These are phyloP conservation scores for Ochetophila trinervis DNA, from an alignment of 306 rosid species.

Conservation along the genomic window DNA sequence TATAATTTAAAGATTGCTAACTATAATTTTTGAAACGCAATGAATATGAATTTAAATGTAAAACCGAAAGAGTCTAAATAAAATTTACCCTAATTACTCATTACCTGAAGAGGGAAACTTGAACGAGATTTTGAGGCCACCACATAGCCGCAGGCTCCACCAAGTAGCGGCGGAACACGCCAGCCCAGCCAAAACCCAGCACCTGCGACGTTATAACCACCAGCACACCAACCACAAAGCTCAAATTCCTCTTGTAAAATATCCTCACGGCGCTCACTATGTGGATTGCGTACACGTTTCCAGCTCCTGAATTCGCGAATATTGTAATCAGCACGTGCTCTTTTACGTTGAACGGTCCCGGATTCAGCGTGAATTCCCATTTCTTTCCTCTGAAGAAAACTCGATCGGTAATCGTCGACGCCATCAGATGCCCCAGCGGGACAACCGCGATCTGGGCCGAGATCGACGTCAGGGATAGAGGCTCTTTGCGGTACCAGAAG, in stretches of 20 bases:
- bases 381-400: constrained; percentile 36
- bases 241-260: constrained; percentile 38
- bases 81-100: too few species aligned
- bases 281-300: constrained; percentile 39
- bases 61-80: too few species aligned
- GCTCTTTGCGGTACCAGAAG: constrained; percentile 45
- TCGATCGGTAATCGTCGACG: constrained; percentile 27
- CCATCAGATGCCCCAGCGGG: constrained; percentile 46
- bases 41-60: too few species aligned
- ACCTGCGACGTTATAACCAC: constrained; percentile 49
- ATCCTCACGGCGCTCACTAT: constrained; percentile 40
- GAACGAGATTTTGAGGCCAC: constrained; percentile 90
- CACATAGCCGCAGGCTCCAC: constrained; percentile 91
- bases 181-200: constrained; percentile 88
- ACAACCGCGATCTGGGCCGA: constrained; percentile 51
- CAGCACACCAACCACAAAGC: constrained; percentile 32
- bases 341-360: constrained; percentile 44
- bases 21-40: too few species aligned
- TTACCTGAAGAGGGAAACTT: constrained; percentile 80
- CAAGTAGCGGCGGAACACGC: constrained; percentile 60
- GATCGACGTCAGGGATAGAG: constrained; percentile 40
- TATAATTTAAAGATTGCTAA: too few species aligned
- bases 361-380: constrained; percentile 40
- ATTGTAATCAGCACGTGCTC: constrained; percentile 54
- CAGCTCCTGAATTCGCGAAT: constrained; percentile 50